Evolutionary conservation across 1,139 yeast species (phyloP), one percentile per base, ranked within the genome.

Genomic region (Candida buenavistaensis): DNA sequence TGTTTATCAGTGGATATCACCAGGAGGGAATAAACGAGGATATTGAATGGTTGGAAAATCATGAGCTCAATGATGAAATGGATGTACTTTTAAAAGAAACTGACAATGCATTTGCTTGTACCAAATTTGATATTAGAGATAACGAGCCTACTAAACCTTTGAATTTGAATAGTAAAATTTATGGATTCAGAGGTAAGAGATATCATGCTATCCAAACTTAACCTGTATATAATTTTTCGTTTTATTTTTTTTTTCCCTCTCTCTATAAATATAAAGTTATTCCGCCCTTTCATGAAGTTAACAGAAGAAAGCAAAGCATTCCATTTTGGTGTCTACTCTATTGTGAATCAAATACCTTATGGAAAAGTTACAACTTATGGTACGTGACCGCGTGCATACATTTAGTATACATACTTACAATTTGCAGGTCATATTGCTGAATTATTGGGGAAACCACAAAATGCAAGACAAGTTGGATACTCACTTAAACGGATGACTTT

Each of bases 121-220:
- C 96, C 26, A 90, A 90, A 62, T 86, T 96, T 83, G 97, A 92
- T 64, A 73, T 92, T 54, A 92, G 89, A 50, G 97, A 90, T 57
- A 64, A 80, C 43, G 80, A 88, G 57, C 97, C 97, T 11, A 89
- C 90, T 15, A 97, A 90, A 57, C 86, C 87, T 8, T 90, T 85
- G 68, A 95, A 86, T 65, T 85, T 88, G 55, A 92, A 92, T 66
- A 89, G 86, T 68, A 80, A 81, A 55, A 64, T 92, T 36, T 89
- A 87, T 58, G 97, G 92, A 15, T 78, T 90, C 59, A 81, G 98
- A 66, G 98, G 98, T 48, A 92, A 92, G 75, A 78, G 97, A 59
- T 92, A 92, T 5, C 14, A 16, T 17, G 34, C 26, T 16, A 26
- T 15, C 23, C 23, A 22, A 22, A 22, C 24, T n/a, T 22, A n/a